Base-by-base conservation (phyloP, 225 moss, liverwort and hornwort species). In the Bryum argenteum region DNA sequence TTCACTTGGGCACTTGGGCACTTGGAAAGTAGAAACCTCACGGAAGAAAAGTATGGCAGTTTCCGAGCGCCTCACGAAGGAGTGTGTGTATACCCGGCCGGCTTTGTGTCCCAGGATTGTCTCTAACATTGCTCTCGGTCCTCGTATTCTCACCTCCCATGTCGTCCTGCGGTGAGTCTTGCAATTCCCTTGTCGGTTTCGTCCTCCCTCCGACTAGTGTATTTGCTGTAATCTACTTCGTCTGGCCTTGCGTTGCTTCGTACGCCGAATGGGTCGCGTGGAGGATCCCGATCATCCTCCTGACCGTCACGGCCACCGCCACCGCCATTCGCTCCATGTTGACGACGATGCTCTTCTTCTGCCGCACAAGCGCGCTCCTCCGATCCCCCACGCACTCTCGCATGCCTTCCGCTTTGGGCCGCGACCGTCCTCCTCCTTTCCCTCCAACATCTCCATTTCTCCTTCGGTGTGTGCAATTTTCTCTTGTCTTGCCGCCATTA, bases 361-460 rank as follows among this genome's bases (percentile, higher is more conserved):
- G 72, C 10, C 23, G 53, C 33, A 42, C 22, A n/a, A 37, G 65
- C 60, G 63, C 72, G 64, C 69, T 42, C 68, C 23, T 42, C 41
- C 43, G 58, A 58, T 33, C 22, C 54, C 68, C 68, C 0, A 55
- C 41, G 23, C 70, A 72, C 41, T 56, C 62, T 50, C 66, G 56
- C 39, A 6, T 44, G 66, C 53, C n/a, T 17, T 14, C 63, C 68
- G 28, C 70, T n/a, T 19, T 64, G 37, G 11, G 15, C 4, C 71
- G 66, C 19, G 22, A 54, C 60, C 9, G 23, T 67, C 74, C 57
- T 65, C 48, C 61, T 57, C 58, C 33, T 33, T 33, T 58, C 21
- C 24, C 50, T 66, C 75, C 8, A 40, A 66, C n/a, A 24, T 70
- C 39, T 70, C 77, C 24, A 8, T 18, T 48, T 76, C 63, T 54